Conservation (phyloP, 257 asterid species). For the Ajuga chamaepitys region DNA sequence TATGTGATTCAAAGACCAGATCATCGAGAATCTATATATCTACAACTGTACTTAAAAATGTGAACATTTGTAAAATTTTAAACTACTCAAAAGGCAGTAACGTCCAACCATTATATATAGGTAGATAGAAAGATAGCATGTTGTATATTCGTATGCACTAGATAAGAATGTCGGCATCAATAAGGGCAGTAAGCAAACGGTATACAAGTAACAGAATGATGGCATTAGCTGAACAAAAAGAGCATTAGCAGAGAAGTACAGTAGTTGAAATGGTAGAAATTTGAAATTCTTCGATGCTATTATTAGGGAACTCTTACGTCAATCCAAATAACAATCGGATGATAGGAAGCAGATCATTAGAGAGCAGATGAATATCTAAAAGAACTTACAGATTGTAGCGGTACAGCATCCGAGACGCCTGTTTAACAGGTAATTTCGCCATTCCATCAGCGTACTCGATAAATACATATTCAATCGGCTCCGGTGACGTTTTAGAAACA, state of each 20-base stretch:
- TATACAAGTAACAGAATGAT: background rate
- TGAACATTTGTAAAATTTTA: background rate
- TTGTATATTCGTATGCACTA: background rate
- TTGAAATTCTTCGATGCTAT: background rate
- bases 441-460: constrained; percentile 94
- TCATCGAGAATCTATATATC: background rate
- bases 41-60: background rate
- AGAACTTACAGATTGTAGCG: constrained; percentile 76
- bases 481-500: constrained; percentile 43
- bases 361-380: background rate
- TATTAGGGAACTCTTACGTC: background rate
- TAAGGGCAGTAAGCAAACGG: background rate
- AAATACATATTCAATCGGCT: constrained; percentile 76
- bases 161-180: background rate
- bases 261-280: background rate
- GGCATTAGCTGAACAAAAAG: background rate
- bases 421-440: constrained; percentile 83
- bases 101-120: background rate
- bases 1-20: background rate
- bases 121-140: background rate
- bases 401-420: constrained; percentile 86
- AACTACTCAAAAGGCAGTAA: background rate
- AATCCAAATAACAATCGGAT: background rate
- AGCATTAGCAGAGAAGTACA: background rate
- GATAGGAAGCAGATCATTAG: background rate